Evolutionary conservation across 192 early-diverging fungal species (phyloP).

Genomic region (Gryganskiella cystojenkinii): DNA sequence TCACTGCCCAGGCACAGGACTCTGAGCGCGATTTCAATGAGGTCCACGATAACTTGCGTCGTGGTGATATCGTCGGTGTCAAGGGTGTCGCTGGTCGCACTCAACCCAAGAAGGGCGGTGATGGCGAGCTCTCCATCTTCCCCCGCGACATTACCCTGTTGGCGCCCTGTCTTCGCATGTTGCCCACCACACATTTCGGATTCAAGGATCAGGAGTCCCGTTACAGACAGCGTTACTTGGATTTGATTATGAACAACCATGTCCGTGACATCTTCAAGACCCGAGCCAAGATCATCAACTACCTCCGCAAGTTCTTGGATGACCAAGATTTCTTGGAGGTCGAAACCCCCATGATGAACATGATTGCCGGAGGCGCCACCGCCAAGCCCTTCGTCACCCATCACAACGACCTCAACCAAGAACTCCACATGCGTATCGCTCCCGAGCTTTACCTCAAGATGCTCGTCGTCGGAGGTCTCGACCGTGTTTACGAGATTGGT

Average conservation of each 20-base stretch:
- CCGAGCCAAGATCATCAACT: constrained; percentile 94
- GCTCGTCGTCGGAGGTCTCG: constrained; percentile 97
- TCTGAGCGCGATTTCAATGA: constrained; percentile 77
- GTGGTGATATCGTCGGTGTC: constrained; percentile 98
- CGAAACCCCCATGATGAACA: constrained; percentile 99
- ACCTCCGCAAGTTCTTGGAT: constrained; percentile 95
- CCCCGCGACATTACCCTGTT: constrained; percentile 88
- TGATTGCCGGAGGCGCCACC: constrained; percentile 98
- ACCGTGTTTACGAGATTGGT: constrained; percentile 99
- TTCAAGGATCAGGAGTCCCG: constrained; percentile 98
- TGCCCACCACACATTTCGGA: constrained; percentile 95
- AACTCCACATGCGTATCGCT: constrained; percentile 98
- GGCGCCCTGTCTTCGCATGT: constrained; percentile 94
- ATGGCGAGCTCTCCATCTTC: constrained; percentile 95
- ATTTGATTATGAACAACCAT: constrained; percentile 98
- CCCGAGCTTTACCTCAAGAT: constrained; percentile 98
- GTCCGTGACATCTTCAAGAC: constrained; percentile 96
- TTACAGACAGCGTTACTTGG: constrained; percentile 98
- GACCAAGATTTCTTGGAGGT: constrained; percentile 97
- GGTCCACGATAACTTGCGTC: constrained; percentile 83
- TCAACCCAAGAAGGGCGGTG: constrained; percentile 69
- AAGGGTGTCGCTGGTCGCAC: constrained; percentile 90
- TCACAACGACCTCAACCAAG: constrained; percentile 99
- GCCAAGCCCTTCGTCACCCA: constrained; percentile 99
- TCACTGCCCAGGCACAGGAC: constrained; percentile 86